Percentiles rank a stretch among this genome's conserved stretches.
Conservation (phyloP, 2,329 filamentous ascomycete genomes). For the Hypoxylon sp. region DNA sequence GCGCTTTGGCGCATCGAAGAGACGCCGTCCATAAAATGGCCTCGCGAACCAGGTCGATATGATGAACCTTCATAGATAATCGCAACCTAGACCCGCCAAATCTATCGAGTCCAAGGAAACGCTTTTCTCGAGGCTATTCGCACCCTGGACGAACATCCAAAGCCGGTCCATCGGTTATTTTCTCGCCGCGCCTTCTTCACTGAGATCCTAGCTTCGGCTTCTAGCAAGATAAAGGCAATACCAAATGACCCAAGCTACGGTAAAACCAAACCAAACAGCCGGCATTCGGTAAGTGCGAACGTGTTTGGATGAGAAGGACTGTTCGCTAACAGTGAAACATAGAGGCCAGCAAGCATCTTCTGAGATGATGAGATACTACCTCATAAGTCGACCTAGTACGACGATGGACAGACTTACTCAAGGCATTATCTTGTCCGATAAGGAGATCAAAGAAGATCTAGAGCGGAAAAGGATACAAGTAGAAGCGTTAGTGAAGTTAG, state of each 20-base stretch:
- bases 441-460: slow-evolving; percentile 27
- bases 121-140: slow-evolving; percentile 7
- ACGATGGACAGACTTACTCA: slow-evolving; percentile 47
- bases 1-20: slow-evolving; percentile 29
- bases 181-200: not conserved
- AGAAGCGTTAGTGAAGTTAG: slow-evolving; percentile 39
- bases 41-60: slow-evolving; percentile 6
- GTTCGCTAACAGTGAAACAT: slow-evolving; percentile 17
- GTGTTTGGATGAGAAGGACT: not conserved
- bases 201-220: not conserved
- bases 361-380: slow-evolving; percentile 48
- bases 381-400: slow-evolving; percentile 42
- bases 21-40: slow-evolving; percentile 30
- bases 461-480: slow-evolving; percentile 39
- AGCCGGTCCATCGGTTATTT: not conserved
- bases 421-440: slow-evolving; percentile 34
- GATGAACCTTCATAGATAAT: slow-evolving; percentile 15
- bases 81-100: slow-evolving; percentile 20
- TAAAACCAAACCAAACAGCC: slow-evolving; percentile 24
- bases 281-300: slow-evolving; percentile 30
- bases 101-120: not conserved
- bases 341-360: slow-evolving; percentile 26
- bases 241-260: slow-evolving; percentile 34
- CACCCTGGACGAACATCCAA: not conserved
- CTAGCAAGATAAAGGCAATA: slow-evolving; percentile 1